A percentile compares a stretch with the other conserved stretches of the same genome.
Conservation (phyloP, 371 early-diverging fungal species). For the Sporodiniella umbellata region DNA sequence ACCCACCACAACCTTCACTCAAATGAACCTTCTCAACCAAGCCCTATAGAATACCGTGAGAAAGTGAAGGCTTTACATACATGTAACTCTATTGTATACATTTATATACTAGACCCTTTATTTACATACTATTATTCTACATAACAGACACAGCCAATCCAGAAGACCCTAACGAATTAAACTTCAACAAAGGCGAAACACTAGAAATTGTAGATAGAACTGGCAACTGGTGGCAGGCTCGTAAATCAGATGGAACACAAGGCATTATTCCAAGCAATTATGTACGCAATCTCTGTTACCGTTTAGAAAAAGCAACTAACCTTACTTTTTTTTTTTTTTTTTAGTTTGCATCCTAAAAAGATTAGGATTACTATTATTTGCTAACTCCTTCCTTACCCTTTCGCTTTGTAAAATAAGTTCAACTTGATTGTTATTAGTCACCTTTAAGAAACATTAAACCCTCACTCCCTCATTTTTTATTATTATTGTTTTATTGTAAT, state of each 20-base stretch:
- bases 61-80: slow-evolving; percentile 29
- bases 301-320: not conserved
- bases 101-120: too few relatives aligned
- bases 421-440: too few relatives aligned
- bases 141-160: slow-evolving; percentile 69
- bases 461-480: too few relatives aligned
- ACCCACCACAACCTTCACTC: not conserved
- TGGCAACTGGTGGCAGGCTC: slow-evolving; percentile 93
- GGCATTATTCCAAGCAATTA: slow-evolving; percentile 93
- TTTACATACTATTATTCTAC: slow-evolving; percentile 8
- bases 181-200: slow-evolving; percentile 78
- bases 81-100: too few relatives aligned
- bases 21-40: not conserved
- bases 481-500: too few relatives aligned
- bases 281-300: slow-evolving; percentile 18
- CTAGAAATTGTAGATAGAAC: slow-evolving; percentile 80
- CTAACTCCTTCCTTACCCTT: too few relatives aligned
- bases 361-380: too few relatives aligned
- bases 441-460: too few relatives aligned
- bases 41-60: slow-evolving; percentile 27
- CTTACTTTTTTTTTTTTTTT: not conserved
- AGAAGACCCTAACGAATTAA: slow-evolving; percentile 84
- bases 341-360: not conserved
- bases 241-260: slow-evolving; percentile 64
- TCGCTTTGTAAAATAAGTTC: too few relatives aligned